Conservation (phyloP, 441 rosid species). For the Brassica hybrid region DNA sequence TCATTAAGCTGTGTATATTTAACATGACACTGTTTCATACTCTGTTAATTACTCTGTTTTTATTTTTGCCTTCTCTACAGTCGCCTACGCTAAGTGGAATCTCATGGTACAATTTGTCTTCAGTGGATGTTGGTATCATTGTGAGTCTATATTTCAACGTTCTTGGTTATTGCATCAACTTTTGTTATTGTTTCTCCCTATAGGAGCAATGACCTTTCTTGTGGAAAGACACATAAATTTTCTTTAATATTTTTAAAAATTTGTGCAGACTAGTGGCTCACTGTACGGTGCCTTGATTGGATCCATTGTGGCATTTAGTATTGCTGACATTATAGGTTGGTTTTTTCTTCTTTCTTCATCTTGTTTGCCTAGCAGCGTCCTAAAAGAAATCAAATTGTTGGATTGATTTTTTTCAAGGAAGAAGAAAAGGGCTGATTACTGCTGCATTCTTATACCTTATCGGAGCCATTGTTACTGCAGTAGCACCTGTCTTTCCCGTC, state of each 20-base stretch:
- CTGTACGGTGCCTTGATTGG: slow-evolving; percentile 96
- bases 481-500: slow-evolving; percentile 71
- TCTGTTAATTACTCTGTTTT: slow-evolving; percentile 30
- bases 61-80: slow-evolving; percentile 52
- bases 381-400: slow-evolving; percentile 32
- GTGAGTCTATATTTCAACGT: slow-evolving; percentile 56
- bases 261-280: slow-evolving; percentile 97
- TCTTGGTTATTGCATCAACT: slow-evolving; percentile 19
- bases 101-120: slow-evolving; percentile 84
- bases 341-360: slow-evolving; percentile 28
- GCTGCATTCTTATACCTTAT: slow-evolving; percentile 75
- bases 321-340: slow-evolving; percentile 89
- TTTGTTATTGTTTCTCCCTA: slow-evolving; percentile 14
- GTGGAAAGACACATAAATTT: slow-evolving; percentile 3
- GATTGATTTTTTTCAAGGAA: slow-evolving; percentile 55
- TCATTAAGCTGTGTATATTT: too few relatives aligned
- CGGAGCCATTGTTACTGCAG: slow-evolving; percentile 82
- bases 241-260: too few relatives aligned
- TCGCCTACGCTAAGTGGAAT: slow-evolving; percentile 79
- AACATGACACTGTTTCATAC: too few relatives aligned
- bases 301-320: slow-evolving; percentile 82
- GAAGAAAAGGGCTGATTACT: slow-evolving; percentile 85
- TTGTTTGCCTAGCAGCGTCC: slow-evolving; percentile 20
- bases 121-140: slow-evolving; percentile 87
- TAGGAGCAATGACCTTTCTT: slow-evolving; percentile 20